Conservation (phyloP, 352 stramenopile genomes). For the Phytophthora brassicae region DNA sequence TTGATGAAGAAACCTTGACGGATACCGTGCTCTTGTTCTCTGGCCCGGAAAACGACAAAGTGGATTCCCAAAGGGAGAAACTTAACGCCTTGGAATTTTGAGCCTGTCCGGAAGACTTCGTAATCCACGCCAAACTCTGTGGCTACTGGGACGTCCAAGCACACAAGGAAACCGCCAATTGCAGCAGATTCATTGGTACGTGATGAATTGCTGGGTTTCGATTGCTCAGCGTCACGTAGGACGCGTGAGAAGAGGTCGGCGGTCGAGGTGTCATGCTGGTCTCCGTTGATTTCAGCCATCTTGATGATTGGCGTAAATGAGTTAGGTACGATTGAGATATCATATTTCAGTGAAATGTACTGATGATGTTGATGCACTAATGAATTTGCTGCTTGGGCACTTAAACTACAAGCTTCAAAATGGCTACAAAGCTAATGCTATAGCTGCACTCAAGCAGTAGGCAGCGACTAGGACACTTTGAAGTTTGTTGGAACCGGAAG, state of each 20-base stretch:
- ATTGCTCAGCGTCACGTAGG: slow-evolving; percentile 22
- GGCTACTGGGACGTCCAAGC: slow-evolving; percentile 71
- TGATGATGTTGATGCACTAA: background rate
- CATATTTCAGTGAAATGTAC: background rate
- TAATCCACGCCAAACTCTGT: slow-evolving; percentile 89
- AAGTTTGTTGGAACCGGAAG: slow-evolving; percentile 9
- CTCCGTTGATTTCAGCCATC: slow-evolving; percentile 35
- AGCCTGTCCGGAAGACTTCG: slow-evolving; percentile 78
- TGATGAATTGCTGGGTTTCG: background rate
- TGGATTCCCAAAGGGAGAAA: slow-evolving; percentile 81
- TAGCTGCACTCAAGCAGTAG: slow-evolving; percentile 14
- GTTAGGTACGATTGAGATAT: background rate
- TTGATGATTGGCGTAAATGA: slow-evolving; percentile 7
- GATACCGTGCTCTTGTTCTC: slow-evolving; percentile 78
- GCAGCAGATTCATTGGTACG: background rate
- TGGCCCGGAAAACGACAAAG: slow-evolving; percentile 80
- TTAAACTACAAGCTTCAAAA: too few relatives aligned
- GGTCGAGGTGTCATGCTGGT: slow-evolving; percentile 7
- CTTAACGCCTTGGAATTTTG: slow-evolving; percentile 84
- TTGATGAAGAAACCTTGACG: slow-evolving; percentile 84
- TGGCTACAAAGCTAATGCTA: slow-evolving; percentile 13
- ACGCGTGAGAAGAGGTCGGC: slow-evolving; percentile 48
- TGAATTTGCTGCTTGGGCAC: too few relatives aligned
- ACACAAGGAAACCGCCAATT: slow-evolving; percentile 77
- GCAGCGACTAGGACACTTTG: slow-evolving; percentile 1